These are phyloP conservation scores for Mycena olivaceomarginata DNA, from an alignment of 768 basidiomycete genomes.

Conservation along the genomic window DNA sequence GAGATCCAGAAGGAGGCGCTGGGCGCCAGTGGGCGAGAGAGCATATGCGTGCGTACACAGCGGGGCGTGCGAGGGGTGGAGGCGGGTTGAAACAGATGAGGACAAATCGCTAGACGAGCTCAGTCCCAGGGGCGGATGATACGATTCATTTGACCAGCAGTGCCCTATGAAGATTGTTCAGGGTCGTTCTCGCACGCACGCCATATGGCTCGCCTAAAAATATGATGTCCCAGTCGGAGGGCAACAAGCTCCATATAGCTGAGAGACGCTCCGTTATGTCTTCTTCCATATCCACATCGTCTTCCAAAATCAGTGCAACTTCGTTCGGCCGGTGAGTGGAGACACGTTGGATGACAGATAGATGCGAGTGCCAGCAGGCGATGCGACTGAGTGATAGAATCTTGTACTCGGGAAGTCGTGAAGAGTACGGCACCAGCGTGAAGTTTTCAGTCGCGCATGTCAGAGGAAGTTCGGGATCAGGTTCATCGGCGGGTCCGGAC, in stretches of 20 bases:
- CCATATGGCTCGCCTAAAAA: slow-evolving; percentile 26
- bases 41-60: slow-evolving; percentile 87
- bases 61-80: slow-evolving; percentile 78
- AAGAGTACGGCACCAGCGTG: slow-evolving; percentile 56
- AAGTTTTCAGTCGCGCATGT: slow-evolving; percentile 67
- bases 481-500: slow-evolving; percentile 22
- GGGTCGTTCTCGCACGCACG: background rate
- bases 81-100: slow-evolving; percentile 28
- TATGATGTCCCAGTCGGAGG: slow-evolving; percentile 36
- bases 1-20: slow-evolving; percentile 77
- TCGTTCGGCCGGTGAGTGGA: slow-evolving; percentile 48
- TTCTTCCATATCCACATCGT: slow-evolving; percentile 87
- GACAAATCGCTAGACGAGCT: background rate
- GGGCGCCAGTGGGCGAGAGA: slow-evolving; percentile 77
- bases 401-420: slow-evolving; percentile 64
- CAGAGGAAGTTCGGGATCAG: slow-evolving; percentile 49
- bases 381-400: slow-evolving; percentile 76
- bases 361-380: slow-evolving; percentile 85
- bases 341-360: slow-evolving; percentile 66
- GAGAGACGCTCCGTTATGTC: slow-evolving; percentile 67
- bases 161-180: slow-evolving; percentile 69
- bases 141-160: slow-evolving; percentile 86
- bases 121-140: slow-evolving; percentile 13
- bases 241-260: slow-evolving; percentile 21
- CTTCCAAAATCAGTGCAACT: slow-evolving; percentile 79